These are phyloP conservation scores for Diplodia intermedia DNA, from an alignment of 2,329 filamentous ascomycete species.

Conservation along the genomic window DNA sequence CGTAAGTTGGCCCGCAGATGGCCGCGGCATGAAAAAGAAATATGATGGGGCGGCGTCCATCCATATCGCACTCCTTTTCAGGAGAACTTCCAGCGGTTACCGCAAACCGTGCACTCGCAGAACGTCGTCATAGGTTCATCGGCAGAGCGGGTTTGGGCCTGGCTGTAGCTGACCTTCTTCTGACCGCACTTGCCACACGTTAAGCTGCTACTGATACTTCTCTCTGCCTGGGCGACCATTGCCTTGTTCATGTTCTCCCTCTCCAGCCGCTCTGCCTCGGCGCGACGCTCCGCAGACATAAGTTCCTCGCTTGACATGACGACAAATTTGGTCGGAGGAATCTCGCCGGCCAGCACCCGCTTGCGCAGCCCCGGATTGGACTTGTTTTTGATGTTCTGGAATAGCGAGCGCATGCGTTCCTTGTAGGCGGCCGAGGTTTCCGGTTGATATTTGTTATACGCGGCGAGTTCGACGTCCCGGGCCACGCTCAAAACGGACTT, in stretches of 20 bases:
- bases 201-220: constrained; percentile 85
- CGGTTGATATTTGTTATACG: constrained; percentile 72
- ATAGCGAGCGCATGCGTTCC: constrained; percentile 88
- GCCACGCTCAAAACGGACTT: constrained; percentile 71
- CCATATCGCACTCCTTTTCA: constrained; percentile 35
- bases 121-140: constrained; percentile 81
- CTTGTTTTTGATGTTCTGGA: constrained; percentile 93
- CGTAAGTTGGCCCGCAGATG: constrained; percentile 12
- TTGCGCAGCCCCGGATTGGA: constrained; percentile 79
- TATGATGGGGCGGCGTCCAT: not conserved
- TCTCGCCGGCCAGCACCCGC: constrained; percentile 76
- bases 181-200: constrained; percentile 91
- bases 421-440: constrained; percentile 76
- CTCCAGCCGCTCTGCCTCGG: constrained; percentile 76
- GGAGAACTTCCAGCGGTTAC: constrained; percentile 59
- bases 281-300: constrained; percentile 82
- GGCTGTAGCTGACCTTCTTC: constrained; percentile 93
- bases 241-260: constrained; percentile 97
- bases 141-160: constrained; percentile 92
- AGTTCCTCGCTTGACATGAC: constrained; percentile 89
- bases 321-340: constrained; percentile 76
- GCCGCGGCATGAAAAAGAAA: constrained; percentile 1
- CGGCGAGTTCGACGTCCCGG: constrained; percentile 78
- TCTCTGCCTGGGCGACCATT: constrained; percentile 90
- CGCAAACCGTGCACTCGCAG: constrained; percentile 61